A percentile compares a stretch with the other conserved stretches of the same genome.
These are phyloP conservation scores for Oryza nivara DNA, from an alignment of 176 grass and related monocot species.

Conservation along the genomic window DNA sequence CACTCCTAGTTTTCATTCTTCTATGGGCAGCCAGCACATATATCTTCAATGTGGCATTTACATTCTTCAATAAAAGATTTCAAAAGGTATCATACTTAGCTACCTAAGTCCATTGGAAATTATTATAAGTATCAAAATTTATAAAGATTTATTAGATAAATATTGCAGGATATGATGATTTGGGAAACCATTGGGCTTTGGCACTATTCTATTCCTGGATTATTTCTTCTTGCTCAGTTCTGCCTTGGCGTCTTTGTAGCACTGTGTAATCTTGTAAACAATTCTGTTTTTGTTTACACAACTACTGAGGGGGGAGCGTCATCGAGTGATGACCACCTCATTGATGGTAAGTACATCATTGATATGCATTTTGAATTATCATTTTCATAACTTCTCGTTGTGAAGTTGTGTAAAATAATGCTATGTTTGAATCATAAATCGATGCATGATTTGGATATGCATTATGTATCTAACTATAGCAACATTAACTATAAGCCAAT, in stretches of 20 bases:
- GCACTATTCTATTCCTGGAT: constrained; percentile 97
- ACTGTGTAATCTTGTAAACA: constrained; percentile 96
- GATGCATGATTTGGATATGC: constrained; percentile 17
- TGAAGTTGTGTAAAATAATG: constrained; percentile 16
- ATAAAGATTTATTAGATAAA: constrained; percentile 34
- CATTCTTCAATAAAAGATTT: constrained; percentile 97
- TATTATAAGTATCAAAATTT: constrained; percentile 26
- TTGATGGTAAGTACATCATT: constrained; percentile 65
- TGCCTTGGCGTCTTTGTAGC: constrained; percentile 97
- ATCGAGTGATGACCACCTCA: constrained; percentile 71
- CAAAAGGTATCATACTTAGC: constrained; percentile 68
- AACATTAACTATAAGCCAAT: background rate
- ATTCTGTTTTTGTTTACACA: constrained; percentile 85
- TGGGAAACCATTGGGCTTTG: constrained; percentile 99
- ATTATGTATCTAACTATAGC: background rate
- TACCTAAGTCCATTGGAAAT: constrained; percentile 31
- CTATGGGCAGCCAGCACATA: constrained; percentile 96
- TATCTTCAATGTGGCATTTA: constrained; percentile 95
- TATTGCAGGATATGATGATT: constrained; percentile 91
- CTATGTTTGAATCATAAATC: constrained; percentile 9
- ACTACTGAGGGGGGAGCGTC: constrained; percentile 59
- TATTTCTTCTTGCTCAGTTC: constrained; percentile 96
- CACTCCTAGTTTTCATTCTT: constrained; percentile 91
- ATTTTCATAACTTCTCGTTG: background rate
- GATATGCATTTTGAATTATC: constrained; percentile 25